Conservation (phyloP, 257 asterid genomes). For the Nicotiana sylvestris region DNA sequence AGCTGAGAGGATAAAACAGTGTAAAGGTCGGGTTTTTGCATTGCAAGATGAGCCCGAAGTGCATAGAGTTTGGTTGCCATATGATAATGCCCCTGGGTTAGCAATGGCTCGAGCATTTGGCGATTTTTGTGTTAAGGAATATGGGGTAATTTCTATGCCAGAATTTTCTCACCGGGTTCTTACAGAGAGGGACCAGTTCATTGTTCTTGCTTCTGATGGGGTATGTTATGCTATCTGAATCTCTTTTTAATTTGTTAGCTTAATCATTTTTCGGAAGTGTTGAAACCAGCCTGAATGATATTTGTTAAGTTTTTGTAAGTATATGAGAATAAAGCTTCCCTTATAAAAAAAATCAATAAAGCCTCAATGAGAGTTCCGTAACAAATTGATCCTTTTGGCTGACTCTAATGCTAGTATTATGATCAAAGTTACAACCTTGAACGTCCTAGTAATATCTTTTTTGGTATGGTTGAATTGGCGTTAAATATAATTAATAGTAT, state of each 20-base stretch:
- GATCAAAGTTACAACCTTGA: not conserved
- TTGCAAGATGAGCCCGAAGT: constrained; percentile 99
- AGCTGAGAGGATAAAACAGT: constrained; percentile 93
- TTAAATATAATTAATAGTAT: not conserved
- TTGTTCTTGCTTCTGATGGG: constrained; percentile 98
- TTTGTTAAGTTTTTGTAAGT: not conserved
- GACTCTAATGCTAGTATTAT: not conserved
- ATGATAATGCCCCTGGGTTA: constrained; percentile 95
- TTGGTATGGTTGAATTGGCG: not conserved
- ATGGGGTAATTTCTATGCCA: constrained; percentile 93
- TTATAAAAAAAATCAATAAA: not conserved
- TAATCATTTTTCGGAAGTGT: not conserved
- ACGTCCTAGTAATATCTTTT: not conserved
- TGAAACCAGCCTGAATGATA: not conserved
- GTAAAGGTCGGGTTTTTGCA: constrained; percentile 94
- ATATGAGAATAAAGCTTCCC: not conserved
- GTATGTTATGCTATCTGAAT: constrained; percentile 33
- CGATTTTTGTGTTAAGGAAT: constrained; percentile 94
- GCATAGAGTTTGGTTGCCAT: constrained; percentile 96
- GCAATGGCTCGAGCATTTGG: constrained; percentile 99
- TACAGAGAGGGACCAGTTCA: constrained; percentile 65
- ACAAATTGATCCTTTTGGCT: not conserved
- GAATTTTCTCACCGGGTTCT: constrained; percentile 82
- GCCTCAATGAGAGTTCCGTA: not conserved
- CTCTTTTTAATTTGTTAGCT: not conserved